These are phyloP conservation scores for Chlamydomonas eustigma DNA, from an alignment of 139 green algal species.

Conservation along the genomic window DNA sequence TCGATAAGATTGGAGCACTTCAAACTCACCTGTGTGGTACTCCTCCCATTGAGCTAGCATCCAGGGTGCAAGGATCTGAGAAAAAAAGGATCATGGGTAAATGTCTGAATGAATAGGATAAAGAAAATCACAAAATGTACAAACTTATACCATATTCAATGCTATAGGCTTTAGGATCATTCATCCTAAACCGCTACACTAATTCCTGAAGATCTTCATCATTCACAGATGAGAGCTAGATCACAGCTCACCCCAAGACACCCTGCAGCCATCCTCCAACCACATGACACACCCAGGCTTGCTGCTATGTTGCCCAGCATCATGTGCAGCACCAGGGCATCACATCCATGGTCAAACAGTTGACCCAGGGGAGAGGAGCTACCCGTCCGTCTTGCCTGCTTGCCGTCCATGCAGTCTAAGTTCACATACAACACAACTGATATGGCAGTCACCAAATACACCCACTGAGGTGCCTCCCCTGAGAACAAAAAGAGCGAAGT, in stretches of 20 bases:
- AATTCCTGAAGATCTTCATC: no score
- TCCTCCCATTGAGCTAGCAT: slow-evolving; percentile 88
- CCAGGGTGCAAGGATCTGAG: slow-evolving; percentile 63
- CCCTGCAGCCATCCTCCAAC: slow-evolving; percentile 18
- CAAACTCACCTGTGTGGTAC: slow-evolving; percentile 85
- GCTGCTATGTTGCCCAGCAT: slow-evolving; percentile 30
- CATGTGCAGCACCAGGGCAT: slow-evolving; percentile 28
- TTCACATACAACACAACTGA: slow-evolving; percentile 70
- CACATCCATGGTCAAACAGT: slow-evolving; percentile 91
- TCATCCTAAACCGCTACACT: no score
- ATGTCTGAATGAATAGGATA: no score
- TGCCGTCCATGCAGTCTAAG: slow-evolving; percentile 92
- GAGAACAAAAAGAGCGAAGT: neutral
- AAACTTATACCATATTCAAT: no score
- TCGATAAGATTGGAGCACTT: no score
- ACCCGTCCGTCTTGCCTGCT: slow-evolving; percentile 89
- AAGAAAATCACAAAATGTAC: no score
- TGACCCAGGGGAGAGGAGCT: slow-evolving; percentile 86
- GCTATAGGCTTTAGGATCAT: no score
- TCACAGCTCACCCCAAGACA: slow-evolving; percentile 28
- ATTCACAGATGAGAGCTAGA: no score
- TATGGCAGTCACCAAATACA: slow-evolving; percentile 49
- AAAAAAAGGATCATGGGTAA: no score
- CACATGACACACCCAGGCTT: slow-evolving; percentile 15
- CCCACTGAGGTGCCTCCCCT: slow-evolving; percentile 54